A percentile compares a stretch with the other conserved stretches of the same genome.
These are phyloP conservation scores for Helotiales sp. DNA, from an alignment of 2,329 filamentous ascomycete species.

Conservation along the genomic window DNA sequence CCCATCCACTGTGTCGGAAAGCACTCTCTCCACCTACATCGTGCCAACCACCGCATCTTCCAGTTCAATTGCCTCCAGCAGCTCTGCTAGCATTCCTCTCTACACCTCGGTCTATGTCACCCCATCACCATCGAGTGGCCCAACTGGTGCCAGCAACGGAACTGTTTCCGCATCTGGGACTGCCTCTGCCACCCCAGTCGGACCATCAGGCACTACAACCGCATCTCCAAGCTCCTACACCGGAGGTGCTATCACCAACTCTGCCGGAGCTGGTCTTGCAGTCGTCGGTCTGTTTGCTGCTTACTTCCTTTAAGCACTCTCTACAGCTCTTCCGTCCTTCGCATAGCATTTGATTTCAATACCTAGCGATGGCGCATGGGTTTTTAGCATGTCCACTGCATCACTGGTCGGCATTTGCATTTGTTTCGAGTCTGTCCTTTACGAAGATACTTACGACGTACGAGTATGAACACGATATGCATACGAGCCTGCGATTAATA, in stretches of 20 bases:
- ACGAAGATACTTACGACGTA: background rate
- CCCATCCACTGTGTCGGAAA: background rate
- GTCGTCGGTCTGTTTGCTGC: slow-evolving; percentile 23
- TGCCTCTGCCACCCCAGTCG: slow-evolving; percentile 14
- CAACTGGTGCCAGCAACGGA: background rate
- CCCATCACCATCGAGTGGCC: background rate
- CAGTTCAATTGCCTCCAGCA: no score
- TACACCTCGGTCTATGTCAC: no score
- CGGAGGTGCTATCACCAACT: slow-evolving; percentile 10
- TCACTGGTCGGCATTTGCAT: background rate
- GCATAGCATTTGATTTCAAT: slow-evolving; percentile 5
- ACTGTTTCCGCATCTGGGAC: background rate
- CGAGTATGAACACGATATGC: background rate
- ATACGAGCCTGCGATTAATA: background rate
- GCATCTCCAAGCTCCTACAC: slow-evolving; percentile 5
- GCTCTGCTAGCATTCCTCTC: no score
- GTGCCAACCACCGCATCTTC: background rate
- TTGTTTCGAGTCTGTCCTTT: background rate
- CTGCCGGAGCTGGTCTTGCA: slow-evolving; percentile 35
- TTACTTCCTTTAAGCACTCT: slow-evolving; percentile 20
- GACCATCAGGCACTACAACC: slow-evolving; percentile 9
- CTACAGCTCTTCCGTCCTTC: no score
- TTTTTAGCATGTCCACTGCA: background rate
- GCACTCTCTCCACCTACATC: background rate
- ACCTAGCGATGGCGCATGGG: slow-evolving; percentile 10